These are phyloP conservation scores for Suhomyces tanzawaensis DNA, from an alignment of 805 yeast species.

Conservation along the genomic window DNA sequence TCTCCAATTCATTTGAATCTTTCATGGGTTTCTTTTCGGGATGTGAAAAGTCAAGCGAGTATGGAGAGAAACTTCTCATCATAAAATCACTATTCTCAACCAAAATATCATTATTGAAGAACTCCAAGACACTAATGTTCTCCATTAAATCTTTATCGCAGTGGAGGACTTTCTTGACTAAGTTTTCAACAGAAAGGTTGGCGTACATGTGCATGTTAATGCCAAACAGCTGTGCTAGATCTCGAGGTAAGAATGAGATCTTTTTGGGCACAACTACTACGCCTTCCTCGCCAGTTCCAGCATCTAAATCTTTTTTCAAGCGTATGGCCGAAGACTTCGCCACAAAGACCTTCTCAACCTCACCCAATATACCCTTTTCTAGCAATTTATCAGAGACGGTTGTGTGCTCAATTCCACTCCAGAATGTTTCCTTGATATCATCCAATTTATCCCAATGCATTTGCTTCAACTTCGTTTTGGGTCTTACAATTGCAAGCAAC, in stretches of 20 bases:
- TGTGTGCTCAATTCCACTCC: slow-evolving; percentile 68
- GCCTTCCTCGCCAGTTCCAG: slow-evolving; percentile 1
- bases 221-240: slow-evolving; percentile 91
- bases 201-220: slow-evolving; percentile 84
- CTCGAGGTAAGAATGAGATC: slow-evolving; percentile 72
- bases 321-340: slow-evolving; percentile 60
- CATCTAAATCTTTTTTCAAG: slow-evolving; percentile 28
- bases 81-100: slow-evolving; percentile 71
- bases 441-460: slow-evolving; percentile 97
- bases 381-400: slow-evolving; percentile 59
- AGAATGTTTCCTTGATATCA: slow-evolving; percentile 77
- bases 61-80: slow-evolving; percentile 75
- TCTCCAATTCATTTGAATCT: slow-evolving; percentile 71
- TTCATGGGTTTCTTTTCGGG: slow-evolving; percentile 49
- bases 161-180: slow-evolving; percentile 66
- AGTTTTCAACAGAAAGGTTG: slow-evolving; percentile 55
- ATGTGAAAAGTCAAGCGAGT: slow-evolving; percentile 65
- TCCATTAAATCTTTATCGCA: slow-evolving; percentile 74
- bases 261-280: slow-evolving; percentile 33
- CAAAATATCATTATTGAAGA: slow-evolving; percentile 72
- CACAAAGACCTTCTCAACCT: slow-evolving; percentile 83
- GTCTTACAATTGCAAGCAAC: slow-evolving; percentile 33
- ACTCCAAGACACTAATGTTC: slow-evolving; percentile 76
- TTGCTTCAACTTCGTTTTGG: slow-evolving; percentile 80
- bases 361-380: slow-evolving; percentile 76